Conservation (phyloP, 495 filamentous ascomycete species). For the Penicillium desertorum region DNA sequence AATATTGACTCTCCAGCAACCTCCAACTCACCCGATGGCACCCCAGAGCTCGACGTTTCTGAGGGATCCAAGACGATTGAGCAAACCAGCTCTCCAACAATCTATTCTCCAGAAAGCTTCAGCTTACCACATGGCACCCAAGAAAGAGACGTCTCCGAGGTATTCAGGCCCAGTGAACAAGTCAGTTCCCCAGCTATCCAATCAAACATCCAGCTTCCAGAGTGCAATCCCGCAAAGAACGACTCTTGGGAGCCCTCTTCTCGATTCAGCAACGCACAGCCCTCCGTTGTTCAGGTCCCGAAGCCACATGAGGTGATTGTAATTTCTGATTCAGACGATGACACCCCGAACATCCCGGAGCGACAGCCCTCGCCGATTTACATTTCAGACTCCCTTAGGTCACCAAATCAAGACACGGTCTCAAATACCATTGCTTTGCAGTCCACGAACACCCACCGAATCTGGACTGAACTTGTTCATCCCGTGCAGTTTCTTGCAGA, state of each 20-base stretch:
- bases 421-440: neutral
- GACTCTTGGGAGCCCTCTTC: neutral
- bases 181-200: neutral
- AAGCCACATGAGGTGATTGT: neutral
- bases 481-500: conserved; percentile 6
- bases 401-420: too few relatives aligned
- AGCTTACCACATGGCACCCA: neutral
- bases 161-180: too few relatives aligned
- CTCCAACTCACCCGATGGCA: neutral
- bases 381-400: neutral
- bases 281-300: neutral
- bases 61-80: neutral
- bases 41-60: neutral
- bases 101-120: neutral
- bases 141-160: neutral
- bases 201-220: neutral
- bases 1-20: neutral
- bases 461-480: conserved; percentile 8
- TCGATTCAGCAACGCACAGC: too few relatives aligned
- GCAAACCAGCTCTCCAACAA: neutral
- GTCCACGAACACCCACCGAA: neutral
- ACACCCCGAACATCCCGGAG: neutral
- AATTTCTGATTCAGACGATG: neutral
- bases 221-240: neutral
- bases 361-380: neutral